phyloP scores from a whole-genome alignment of 2,329 filamentous ascomycete genomes.

The Ceratocystis harringtonii region DNA sequence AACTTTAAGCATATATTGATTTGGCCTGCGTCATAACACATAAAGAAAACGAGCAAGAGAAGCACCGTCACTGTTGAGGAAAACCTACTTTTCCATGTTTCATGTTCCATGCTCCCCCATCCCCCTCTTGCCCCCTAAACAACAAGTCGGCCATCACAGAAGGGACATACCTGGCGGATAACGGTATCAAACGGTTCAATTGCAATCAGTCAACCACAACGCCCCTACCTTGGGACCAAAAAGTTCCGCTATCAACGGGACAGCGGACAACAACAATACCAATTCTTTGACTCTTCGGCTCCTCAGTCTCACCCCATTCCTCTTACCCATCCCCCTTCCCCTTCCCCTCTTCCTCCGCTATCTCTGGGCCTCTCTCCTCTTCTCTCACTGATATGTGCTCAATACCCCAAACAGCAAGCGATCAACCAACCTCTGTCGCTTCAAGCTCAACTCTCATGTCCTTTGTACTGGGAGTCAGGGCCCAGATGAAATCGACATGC shows the following conservation, averaged over 20 bases:
- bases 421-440: too few species aligned
- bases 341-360: neutral
- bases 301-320: neutral
- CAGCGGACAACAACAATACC: neutral
- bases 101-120: neutral
- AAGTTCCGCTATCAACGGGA: neutral
- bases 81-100: too few species aligned
- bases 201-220: constrained; percentile 14
- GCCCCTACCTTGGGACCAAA: neutral
- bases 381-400: too few species aligned
- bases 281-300: neutral
- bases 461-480: too few species aligned
- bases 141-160: neutral
- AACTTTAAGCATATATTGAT: neutral
- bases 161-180: neutral
- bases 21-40: neutral
- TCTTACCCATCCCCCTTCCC: neutral
- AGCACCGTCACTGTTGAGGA: neutral
- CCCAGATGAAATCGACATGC: too few species aligned
- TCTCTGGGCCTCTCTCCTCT: too few species aligned
- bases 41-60: neutral
- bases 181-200: constrained; percentile 16
- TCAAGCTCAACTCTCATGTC: too few species aligned
- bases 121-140: neutral
- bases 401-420: too few species aligned